phyloP scores from a whole-genome alignment of 2,329 filamentous ascomycete species.

The Clarireedia sp. region DNA sequence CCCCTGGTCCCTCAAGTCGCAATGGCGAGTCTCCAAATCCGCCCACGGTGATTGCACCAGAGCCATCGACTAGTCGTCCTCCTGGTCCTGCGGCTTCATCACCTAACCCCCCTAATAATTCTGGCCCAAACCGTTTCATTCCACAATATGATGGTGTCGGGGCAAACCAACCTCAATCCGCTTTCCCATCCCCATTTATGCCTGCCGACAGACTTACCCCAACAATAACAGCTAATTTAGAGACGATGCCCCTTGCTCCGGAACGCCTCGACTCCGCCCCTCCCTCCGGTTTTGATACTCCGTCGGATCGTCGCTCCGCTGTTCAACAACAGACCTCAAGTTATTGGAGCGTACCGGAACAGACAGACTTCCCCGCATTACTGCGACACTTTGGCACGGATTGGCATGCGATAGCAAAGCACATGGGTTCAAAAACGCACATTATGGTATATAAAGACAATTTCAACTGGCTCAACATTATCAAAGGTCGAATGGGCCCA shows the following conservation, averaged over 20 bases:
- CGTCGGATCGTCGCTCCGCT: conserved; percentile 21
- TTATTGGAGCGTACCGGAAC: conserved; percentile 81
- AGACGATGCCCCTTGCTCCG: conserved; percentile 18
- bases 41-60: conserved; percentile 8
- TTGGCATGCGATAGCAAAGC: conserved; percentile 64
- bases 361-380: conserved; percentile 66
- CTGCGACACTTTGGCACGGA: conserved; percentile 72
- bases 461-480: conserved; percentile 25
- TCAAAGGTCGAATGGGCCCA: conserved; percentile 24
- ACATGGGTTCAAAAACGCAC: conserved; percentile 77
- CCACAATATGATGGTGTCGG: conserved; percentile 21
- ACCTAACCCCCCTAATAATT: too few species aligned
- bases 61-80: conserved; percentile 12
- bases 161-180: conserved; percentile 9
- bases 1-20: conserved; percentile 14
- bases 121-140: conserved; percentile 15
- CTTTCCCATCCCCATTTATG: conserved; percentile 18
- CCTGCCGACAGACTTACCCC: conserved; percentile 15
- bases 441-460: conserved; percentile 59
- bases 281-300: conserved; percentile 20
- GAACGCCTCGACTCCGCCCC: conserved; percentile 26
- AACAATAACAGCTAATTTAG: conserved; percentile 16
- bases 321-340: conserved; percentile 60
- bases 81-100: neutral
- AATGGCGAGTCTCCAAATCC: conserved; percentile 21